phyloP scores from a whole-genome alignment of 352 stramenopile genomes.

The Phytophthora quininea region DNA sequence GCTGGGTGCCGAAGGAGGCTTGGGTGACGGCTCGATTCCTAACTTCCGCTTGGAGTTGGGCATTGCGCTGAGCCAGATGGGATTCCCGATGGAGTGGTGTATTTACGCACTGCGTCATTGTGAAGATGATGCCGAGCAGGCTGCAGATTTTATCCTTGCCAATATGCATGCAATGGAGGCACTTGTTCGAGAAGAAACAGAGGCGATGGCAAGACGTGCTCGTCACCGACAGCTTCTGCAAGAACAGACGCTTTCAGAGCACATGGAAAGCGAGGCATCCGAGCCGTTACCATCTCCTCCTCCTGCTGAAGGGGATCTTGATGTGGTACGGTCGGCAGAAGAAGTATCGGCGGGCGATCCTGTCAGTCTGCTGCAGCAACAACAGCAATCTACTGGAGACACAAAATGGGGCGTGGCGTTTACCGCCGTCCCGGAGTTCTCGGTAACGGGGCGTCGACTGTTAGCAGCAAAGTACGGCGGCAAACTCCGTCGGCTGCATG shows the following conservation, averaged over 20 bases:
- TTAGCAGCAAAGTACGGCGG: slow-evolving; percentile 73
- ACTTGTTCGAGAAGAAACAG: slow-evolving; percentile 77
- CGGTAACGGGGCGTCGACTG: slow-evolving; percentile 71
- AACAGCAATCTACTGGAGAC: slow-evolving; percentile 41
- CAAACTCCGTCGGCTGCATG: slow-evolving; percentile 68
- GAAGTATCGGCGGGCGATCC: slow-evolving; percentile 42
- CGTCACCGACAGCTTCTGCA: slow-evolving; percentile 56
- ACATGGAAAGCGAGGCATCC: slow-evolving; percentile 17
- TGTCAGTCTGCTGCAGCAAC: slow-evolving; percentile 33
- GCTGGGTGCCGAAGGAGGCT: slow-evolving; percentile 32
- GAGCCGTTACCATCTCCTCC: slow-evolving; percentile 28
- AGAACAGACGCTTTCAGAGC: slow-evolving; percentile 33
- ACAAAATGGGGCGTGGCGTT: slow-evolving; percentile 88
- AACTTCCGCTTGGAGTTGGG: slow-evolving; percentile 88
- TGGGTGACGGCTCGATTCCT: slow-evolving; percentile 48
- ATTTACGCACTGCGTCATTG: slow-evolving; percentile 83
- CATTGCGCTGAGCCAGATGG: slow-evolving; percentile 84
- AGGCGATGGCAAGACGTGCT: slow-evolving; percentile 50
- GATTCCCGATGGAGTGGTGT: slow-evolving; percentile 89
- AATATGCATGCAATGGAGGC: slow-evolving; percentile 87
- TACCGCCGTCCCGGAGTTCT: slow-evolving; percentile 86
- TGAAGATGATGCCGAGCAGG: slow-evolving; percentile 83
- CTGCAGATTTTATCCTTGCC: slow-evolving; percentile 82
- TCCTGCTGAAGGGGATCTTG: slow-evolving; percentile 25
- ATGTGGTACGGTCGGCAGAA: slow-evolving; percentile 60